Conservation (phyloP, 2,329 filamentous ascomycete genomes). For the Paecilomyces sp. region DNA sequence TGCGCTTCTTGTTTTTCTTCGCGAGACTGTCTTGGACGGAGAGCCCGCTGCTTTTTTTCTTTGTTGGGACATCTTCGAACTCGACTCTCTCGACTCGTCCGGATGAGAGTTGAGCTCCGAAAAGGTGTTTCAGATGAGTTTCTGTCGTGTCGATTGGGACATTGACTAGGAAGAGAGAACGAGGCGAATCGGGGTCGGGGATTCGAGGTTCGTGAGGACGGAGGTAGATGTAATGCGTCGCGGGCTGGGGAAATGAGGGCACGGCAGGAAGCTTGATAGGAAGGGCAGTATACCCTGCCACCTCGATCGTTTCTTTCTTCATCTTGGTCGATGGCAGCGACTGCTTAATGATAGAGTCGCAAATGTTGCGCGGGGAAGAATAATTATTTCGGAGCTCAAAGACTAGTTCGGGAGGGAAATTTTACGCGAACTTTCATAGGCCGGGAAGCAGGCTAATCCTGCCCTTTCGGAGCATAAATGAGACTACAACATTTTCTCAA, state of each 20-base stretch:
- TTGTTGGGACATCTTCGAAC: slow-evolving; percentile 55
- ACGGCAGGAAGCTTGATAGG: slow-evolving; percentile 59
- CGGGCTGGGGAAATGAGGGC: slow-evolving; percentile 54
- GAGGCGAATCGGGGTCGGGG: slow-evolving; percentile 63
- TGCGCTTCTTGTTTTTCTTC: slow-evolving; percentile 48
- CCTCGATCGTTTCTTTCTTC: slow-evolving; percentile 29
- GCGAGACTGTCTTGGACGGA: slow-evolving; percentile 14
- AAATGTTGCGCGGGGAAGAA: neutral
- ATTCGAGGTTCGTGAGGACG: slow-evolving; percentile 75
- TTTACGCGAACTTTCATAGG: slow-evolving; percentile 9
- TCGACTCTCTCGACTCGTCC: slow-evolving; percentile 70
- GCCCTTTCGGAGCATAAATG: neutral
- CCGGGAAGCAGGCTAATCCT: slow-evolving; percentile 9
- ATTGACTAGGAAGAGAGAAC: slow-evolving; percentile 87
- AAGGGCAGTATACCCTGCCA: slow-evolving; percentile 61
- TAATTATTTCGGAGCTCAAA: slow-evolving; percentile 4
- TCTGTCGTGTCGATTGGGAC: slow-evolving; percentile 78
- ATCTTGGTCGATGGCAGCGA: slow-evolving; percentile 17
- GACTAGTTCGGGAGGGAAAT: slow-evolving; percentile 10
- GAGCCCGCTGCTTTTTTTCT: slow-evolving; percentile 20
- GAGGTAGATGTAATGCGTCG: slow-evolving; percentile 79
- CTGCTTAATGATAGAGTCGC: neutral
- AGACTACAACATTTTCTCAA: neutral
- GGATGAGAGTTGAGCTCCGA: slow-evolving; percentile 65
- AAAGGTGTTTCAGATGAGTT: slow-evolving; percentile 66